Evolutionary conservation across 257 asterid species (phyloP).

Genomic region (Thymus quinquecostatus): DNA sequence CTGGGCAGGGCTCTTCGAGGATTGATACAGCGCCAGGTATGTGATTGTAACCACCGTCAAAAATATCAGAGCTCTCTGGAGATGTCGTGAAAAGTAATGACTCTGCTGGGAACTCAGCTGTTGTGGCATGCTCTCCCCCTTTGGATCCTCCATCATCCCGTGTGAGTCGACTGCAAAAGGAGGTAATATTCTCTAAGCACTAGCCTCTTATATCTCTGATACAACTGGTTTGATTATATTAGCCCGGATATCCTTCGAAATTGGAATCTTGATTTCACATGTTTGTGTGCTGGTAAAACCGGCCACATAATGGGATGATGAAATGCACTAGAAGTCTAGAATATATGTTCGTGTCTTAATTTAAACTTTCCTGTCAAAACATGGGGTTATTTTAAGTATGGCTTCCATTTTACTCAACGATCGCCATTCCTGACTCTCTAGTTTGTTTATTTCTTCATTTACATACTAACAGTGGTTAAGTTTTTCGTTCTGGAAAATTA

Average conservation of each 20-base stretch:
- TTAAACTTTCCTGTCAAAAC: background rate
- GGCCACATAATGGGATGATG: background rate
- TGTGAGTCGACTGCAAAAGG: background rate
- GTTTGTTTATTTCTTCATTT: background rate
- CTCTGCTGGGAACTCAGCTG: background rate
- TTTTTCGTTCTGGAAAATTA: background rate
- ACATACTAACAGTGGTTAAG: background rate
- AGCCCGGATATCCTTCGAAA: background rate
- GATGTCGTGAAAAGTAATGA: background rate
- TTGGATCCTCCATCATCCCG: slow-evolving; percentile 23
- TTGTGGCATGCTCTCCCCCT: slow-evolving; percentile 21
- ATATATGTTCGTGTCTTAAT: background rate
- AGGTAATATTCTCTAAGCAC: background rate
- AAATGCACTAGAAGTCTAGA: background rate
- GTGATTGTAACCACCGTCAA: background rate
- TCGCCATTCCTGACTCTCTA: background rate
- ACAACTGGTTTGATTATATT: background rate
- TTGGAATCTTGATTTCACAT: slow-evolving; percentile 11
- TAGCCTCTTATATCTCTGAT: background rate
- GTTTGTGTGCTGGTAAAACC: slow-evolving; percentile 12
- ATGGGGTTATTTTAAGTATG: background rate
- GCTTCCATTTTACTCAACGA: background rate
- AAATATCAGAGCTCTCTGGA: background rate
- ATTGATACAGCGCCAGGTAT: background rate
- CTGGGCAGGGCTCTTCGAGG: background rate